Evolutionary conservation across 2,329 filamentous ascomycete genomes (phyloP).

Genomic region (Ophiostoma himal-ulmi): DNA sequence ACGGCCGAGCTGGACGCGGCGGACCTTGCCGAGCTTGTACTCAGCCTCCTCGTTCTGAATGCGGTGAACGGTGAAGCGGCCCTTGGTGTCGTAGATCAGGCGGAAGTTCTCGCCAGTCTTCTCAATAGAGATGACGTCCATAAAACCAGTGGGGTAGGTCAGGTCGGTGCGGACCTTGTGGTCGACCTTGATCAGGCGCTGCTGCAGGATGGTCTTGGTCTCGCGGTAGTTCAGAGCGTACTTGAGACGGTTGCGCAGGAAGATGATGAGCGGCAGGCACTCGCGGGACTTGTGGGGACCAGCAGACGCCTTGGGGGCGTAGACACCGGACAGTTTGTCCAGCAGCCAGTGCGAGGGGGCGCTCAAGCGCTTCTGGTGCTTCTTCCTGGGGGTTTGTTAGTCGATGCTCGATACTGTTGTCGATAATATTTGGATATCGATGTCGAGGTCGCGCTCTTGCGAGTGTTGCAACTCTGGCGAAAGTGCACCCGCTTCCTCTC

Average conservation of each 20-base stretch:
- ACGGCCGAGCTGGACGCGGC: conserved; percentile 98
- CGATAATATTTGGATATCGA: too few species aligned
- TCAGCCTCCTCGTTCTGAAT: conserved; percentile 97
- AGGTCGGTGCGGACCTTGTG: conserved; percentile 98
- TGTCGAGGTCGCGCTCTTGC: neutral
- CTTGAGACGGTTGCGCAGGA: conserved; percentile 95
- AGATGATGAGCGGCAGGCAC: conserved; percentile 97
- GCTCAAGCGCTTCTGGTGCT: conserved; percentile 99
- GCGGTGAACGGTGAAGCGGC: conserved; percentile 99
- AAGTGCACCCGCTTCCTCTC: neutral
- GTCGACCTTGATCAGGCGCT: conserved; percentile 99
- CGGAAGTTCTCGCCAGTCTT: conserved; percentile 99
- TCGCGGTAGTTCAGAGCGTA: conserved; percentile 99
- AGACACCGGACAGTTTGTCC: conserved; percentile 96
- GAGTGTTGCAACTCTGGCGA: neutral
- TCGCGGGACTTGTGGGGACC: conserved; percentile 99
- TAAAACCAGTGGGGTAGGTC: conserved; percentile 97
- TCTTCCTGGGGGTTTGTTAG: conserved; percentile 60
- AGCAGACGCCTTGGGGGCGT: conserved; percentile 63
- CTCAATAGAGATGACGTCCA: conserved; percentile 99
- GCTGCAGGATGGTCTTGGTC: conserved; percentile 96
- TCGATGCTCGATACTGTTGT: conserved; percentile 2
- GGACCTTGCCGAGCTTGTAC: conserved; percentile 99
- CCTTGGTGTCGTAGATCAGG: conserved; percentile 99
- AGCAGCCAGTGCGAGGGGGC: conserved; percentile 99